These are phyloP conservation scores for Asterochloris sp. DNA, from an alignment of 139 green algal species.

Conservation along the genomic window DNA sequence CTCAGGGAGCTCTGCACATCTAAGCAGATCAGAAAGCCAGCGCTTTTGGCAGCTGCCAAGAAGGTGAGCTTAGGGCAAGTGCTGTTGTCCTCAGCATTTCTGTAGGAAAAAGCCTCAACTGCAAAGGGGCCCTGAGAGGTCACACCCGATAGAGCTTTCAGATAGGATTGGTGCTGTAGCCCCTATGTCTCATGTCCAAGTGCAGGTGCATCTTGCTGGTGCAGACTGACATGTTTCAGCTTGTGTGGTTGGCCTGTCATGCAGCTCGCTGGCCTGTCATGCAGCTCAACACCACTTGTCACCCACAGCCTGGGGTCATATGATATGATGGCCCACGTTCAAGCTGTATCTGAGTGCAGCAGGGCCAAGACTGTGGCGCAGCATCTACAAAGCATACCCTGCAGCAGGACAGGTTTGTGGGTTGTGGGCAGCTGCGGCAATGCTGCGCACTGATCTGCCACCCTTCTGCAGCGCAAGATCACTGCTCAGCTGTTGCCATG, in stretches of 20 bases:
- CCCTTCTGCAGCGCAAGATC: too few species aligned
- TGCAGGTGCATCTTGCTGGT: not conserved
- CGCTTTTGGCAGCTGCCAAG: constrained; percentile 45
- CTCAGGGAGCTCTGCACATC: constrained; percentile 39
- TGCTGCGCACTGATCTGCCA: too few species aligned
- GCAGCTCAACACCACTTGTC: too few species aligned
- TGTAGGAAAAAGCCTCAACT: not conserved
- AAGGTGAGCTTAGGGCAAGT: constrained; percentile 17
- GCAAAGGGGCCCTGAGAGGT: not conserved
- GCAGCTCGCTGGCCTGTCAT: too few species aligned
- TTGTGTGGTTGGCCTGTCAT: not conserved
- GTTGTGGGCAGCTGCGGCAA: too few species aligned
- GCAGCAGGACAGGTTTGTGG: too few species aligned
- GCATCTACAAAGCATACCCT: too few species aligned
- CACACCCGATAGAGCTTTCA: not conserved
- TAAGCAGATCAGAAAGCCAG: constrained; percentile 26
- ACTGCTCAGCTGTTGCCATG: too few species aligned
- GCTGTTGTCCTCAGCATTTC: not conserved
- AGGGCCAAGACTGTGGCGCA: too few species aligned
- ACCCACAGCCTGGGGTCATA: too few species aligned
- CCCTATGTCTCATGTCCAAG: not conserved
- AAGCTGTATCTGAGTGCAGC: too few species aligned
- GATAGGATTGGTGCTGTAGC: not conserved
- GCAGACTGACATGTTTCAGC: not conserved
- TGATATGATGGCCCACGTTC: too few species aligned